Base-by-base conservation (phyloP, 139 green algal species). In the Raphidocelis subcapitata region DNA sequence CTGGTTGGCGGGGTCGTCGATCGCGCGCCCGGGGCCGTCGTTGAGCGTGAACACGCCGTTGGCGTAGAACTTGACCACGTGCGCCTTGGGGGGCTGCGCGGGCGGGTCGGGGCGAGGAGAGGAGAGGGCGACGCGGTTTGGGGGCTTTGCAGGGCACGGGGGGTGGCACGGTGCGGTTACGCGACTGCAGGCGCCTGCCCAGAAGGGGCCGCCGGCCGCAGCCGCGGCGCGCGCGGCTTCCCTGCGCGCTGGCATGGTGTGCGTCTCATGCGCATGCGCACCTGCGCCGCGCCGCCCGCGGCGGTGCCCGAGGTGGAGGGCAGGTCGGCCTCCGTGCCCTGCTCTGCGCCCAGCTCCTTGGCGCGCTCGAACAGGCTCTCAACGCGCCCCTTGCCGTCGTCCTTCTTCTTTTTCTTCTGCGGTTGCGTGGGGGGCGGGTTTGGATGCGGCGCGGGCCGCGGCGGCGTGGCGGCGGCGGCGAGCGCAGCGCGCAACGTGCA, bases 31-130 rank as follows among this genome's bases (percentile, higher is more conserved):
- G 3, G 80, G 76, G 29, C 92, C 92, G 65, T 93, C 82, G 55
- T 94, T 79, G 1, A 97, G 88, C 0, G 88, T 95, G 79, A 97
- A 97, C 20, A 95, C 62, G 41, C 82, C 83, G 51, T 97, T 91
- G 29, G 65, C 67, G 69, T 93, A 97, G 57, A 97, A 97, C n/a
- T 84, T 88, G 56, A 97, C 92, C 18, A 87, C 88, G 51, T 92
- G 85, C 26, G 54, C 54, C 24, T 8, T 29, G 54, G 54, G 24
- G 54, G 12, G n/a, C n/a, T n/a, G 10, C 54, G 54, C 24, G 54
- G 54, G 23, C 24, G 10, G 16, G 47, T 15, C 47, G 16, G 47
- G 47, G 54, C n/a, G 23, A 29, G 10, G 5, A 14, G 12, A 28
- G 54, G 41, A 35, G 62, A 33, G 29, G 62, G 5, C 5, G 33